phyloP scores from a whole-genome alignment of 305 asterid species.

The Andrographis paniculata region DNA sequence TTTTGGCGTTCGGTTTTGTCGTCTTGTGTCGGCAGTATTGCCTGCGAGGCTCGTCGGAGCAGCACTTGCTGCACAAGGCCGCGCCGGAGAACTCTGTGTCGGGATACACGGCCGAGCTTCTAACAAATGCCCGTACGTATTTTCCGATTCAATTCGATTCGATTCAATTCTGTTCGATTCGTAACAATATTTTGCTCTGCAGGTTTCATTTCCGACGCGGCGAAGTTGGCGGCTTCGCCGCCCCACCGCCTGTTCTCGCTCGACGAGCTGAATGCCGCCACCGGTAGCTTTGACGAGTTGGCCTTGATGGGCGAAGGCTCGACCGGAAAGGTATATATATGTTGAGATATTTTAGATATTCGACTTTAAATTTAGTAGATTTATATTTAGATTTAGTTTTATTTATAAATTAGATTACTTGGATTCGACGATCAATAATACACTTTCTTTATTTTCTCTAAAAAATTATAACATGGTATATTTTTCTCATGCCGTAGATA shows the following conservation, averaged over 20 bases:
- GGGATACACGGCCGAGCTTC: constrained; percentile 31
- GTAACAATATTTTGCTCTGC: no score
- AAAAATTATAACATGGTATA: no score
- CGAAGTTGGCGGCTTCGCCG: constrained; percentile 39
- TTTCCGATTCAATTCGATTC: not conserved
- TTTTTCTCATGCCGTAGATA: no score
- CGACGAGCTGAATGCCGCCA: constrained; percentile 51
- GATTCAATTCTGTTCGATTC: no score
- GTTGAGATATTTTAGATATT: no score
- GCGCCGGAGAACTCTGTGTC: constrained; percentile 36
- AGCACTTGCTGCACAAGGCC: constrained; percentile 42
- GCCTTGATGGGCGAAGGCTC: constrained; percentile 54
- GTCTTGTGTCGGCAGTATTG: constrained; percentile 36
- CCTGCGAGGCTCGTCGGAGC: constrained; percentile 45
- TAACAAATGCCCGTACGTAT: constrained; percentile 39
- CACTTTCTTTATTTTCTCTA: no score
- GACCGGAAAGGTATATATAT: constrained; percentile 63
- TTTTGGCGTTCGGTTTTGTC: constrained; percentile 34
- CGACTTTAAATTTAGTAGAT: no score
- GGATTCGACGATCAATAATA: no score
- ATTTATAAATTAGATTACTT: not conserved
- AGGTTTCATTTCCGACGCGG: constrained; percentile 50
- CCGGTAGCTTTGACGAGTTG: constrained; percentile 35
- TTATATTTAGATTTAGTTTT: no score
- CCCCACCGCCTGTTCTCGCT: constrained; percentile 38